Base-by-base conservation (phyloP, 2,329 filamentous ascomycete species). In the Aspergillus thermomutatus region DNA sequence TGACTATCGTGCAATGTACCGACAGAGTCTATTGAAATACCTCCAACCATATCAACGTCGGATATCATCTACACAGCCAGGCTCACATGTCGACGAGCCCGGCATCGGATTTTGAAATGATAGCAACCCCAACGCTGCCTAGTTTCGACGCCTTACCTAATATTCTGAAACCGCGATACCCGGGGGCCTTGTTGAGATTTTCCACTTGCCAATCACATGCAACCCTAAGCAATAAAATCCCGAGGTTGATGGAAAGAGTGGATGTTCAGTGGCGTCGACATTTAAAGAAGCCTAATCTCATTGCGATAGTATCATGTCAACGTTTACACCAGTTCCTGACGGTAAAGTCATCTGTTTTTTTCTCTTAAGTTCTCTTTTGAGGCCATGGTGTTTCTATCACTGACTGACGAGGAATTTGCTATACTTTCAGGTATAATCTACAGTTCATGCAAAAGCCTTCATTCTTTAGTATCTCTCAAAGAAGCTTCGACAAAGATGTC, bases 401-500 rank as follows among this genome's bases (percentile, higher is more conserved):
- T n/a, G 34, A 40, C 34, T 40, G 34, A 40, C 14, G 34, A 40
- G 34, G 17, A 40, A n/a, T 40, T n/a, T 40, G 11, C 14, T 40
- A n/a, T 40, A 40, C 34, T n/a, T n/a, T n/a, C n/a, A n/a, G 34
- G 14, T 5, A n/a, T 40, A 40, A 1, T 40, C 14, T 40, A 5
- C 28, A 40, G 34, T n/a, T n/a, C 34, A 17, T 40, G 34, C 34
- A 40, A 40, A 40, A 40, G 14, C 14, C 34, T 40, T n/a, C 34
- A 40, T 40, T 17, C 14, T n/a, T 28, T 40, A 3, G 34, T n/a
- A 34, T 43, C 28, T 54, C 52, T 48, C 19, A 40, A 45, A 51
- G 31, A 52, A 52, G 14, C 14, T 46, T 46, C 49, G 26, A 52
- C 10, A 51, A 54, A 50, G 19, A 58, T 58, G 55, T 40, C 52